These are phyloP conservation scores for Fusarium sp. DNA, from an alignment of 2,329 filamentous ascomycete genomes.

Conservation along the genomic window DNA sequence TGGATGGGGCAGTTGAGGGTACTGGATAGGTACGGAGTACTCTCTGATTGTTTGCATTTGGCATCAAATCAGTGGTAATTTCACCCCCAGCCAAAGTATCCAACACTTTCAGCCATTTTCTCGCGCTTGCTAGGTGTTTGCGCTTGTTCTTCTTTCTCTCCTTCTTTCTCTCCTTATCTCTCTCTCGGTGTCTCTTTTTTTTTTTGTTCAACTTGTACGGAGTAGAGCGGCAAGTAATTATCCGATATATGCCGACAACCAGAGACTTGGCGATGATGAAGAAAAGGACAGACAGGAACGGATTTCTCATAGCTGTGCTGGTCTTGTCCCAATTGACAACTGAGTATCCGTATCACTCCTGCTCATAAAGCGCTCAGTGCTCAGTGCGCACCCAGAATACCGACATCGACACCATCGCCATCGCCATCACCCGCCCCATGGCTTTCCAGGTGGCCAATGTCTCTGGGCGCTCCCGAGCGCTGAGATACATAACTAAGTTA, in stretches of 20 bases:
- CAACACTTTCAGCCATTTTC: conserved; percentile 8
- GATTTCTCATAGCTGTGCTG: conserved; percentile 1
- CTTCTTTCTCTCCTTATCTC: neutral
- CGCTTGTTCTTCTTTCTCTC: neutral
- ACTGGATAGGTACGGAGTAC: conserved; percentile 22
- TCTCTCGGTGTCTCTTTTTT: no score
- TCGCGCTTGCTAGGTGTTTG: conserved; percentile 20
- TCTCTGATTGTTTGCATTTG: neutral
- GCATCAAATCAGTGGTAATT: neutral
- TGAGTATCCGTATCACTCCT: neutral
- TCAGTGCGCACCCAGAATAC: conserved; percentile 5
- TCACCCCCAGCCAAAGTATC: conserved; percentile 1
- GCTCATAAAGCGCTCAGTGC: conserved; percentile 18
- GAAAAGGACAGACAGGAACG: conserved; percentile 15
- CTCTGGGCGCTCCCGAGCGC: conserved; percentile 35
- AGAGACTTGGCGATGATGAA: neutral
- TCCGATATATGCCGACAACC: conserved; percentile 11
- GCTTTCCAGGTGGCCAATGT: conserved; percentile 15
- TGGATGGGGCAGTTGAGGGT: conserved; percentile 12
- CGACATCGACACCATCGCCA: neutral
- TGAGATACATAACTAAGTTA: conserved; percentile 15
- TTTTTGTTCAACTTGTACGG: neutral
- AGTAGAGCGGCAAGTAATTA: conserved; percentile 17
- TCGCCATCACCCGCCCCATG: conserved; percentile 3
- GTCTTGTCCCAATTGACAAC: neutral